Evolutionary conservation across 352 stramenopile genomes (phyloP), one percentile per base, ranked within the genome.

Genomic region (Phytophthora pinifolia): DNA sequence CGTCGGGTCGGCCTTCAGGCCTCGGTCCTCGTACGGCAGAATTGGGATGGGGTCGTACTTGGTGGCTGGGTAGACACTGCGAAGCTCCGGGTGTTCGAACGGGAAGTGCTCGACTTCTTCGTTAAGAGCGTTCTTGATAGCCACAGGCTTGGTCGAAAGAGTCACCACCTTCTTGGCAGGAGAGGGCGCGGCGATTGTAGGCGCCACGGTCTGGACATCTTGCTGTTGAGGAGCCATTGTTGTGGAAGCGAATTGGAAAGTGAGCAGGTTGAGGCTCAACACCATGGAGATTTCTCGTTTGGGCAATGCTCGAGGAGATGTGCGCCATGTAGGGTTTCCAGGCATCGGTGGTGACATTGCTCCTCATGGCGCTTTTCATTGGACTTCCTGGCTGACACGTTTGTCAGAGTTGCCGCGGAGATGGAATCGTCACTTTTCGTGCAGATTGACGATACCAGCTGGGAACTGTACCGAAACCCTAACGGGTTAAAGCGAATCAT

Each of bases 191-290:
- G n/a, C n/a, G n/a, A n/a, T n/a, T n/a, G n/a, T n/a, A n/a, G 47
- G 22, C 14, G 5, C 27, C 13, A 42, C 30, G 1, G 18, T 54
- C 17, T 60, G 53, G 5, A 13, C 15, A 34, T 60, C 53, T 58
- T 59, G 55, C 12, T 63, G 55, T 51, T 63, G 55, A 51, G 55
- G 55, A 27, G 55, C 55, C 55, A 63, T 74, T 68, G 56, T 55
- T 65, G 47, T 53, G 29, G 18, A n/a, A 41, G 46, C 36, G 15
- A 57, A 63, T 58, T 63, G 33, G 41, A 57, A 58, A 63, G 34
- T 63, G 55, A 61, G 9, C 5, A 36, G 27, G 14, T 25, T 14
- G 27, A 50, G 32, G 12, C 17, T 15, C 30, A 27, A 35, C 31
- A 30, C 6, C 17, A 33, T 2, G 5, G 30, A 41, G 6, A 29